These are phyloP conservation scores for Flaveria brownii DNA, from an alignment of 129 eudicot genomes.

Conservation along the genomic window DNA sequence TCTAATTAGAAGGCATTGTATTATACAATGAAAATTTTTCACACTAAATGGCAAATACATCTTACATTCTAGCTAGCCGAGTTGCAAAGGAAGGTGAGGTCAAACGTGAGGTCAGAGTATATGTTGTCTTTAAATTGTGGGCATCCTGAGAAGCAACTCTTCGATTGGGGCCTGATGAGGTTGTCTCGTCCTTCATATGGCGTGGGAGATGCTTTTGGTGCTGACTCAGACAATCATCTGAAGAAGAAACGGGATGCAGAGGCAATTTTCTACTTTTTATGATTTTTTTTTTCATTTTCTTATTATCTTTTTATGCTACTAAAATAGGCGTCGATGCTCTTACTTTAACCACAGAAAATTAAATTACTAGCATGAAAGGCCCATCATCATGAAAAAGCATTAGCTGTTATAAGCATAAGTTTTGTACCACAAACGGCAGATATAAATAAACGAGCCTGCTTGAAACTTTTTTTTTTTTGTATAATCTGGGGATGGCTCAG, in stretches of 20 bases:
- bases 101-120: conserved; percentile 87
- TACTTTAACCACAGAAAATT: not conserved
- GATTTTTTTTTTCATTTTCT: not conserved
- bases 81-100: conserved; percentile 82
- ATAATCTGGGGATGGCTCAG: not conserved
- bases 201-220: conserved; percentile 82
- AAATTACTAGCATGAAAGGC: not conserved
- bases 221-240: conserved; percentile 72
- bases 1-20: not conserved
- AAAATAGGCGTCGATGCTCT: not conserved
- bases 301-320: conserved; percentile 6
- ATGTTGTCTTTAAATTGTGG: conserved; percentile 75
- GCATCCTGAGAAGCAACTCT: conserved; percentile 78
- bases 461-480: not conserved
- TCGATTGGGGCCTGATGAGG: conserved; percentile 95
- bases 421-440: not conserved
- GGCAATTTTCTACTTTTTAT: conserved; percentile 42
- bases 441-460: not conserved
- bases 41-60: conserved; percentile 3
- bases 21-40: conserved; percentile 3
- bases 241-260: conserved; percentile 90
- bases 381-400: not conserved
- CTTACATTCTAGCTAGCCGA: conserved; percentile 73
- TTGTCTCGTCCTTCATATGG: conserved; percentile 79
- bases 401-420: not conserved